A percentile compares a stretch with the other conserved stretches of the same genome.
Conservation (phyloP, 179 eudicot species). For the Beta macrorhiza region DNA sequence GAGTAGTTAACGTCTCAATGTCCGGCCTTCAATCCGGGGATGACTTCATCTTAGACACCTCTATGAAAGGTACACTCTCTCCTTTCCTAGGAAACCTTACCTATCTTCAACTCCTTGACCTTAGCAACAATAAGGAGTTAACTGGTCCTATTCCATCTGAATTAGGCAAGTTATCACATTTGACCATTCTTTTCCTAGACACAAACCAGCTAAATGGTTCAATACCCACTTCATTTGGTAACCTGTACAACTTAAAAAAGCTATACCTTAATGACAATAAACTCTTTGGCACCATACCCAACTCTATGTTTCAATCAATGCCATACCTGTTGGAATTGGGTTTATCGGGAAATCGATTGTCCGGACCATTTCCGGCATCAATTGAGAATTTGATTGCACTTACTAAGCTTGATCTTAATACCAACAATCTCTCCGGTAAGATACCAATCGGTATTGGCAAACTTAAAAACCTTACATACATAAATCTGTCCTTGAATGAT, state of each 20-base stretch:
- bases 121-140: conserved; percentile 56
- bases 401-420: conserved; percentile 54
- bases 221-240: conserved; percentile 49
- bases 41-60: conserved; percentile 60
- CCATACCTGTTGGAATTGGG: conserved; percentile 26
- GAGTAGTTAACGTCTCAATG: conserved; percentile 63
- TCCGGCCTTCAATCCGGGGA: conserved; percentile 52
- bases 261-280: conserved; percentile 49
- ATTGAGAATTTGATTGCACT: conserved; percentile 40
- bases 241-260: conserved; percentile 37
- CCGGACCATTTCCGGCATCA: conserved; percentile 54
- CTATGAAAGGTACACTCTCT: conserved; percentile 66
- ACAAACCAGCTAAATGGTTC: conserved; percentile 54
- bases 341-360: conserved; percentile 32
- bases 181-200: conserved; percentile 49
- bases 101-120: conserved; percentile 54
- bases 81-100: conserved; percentile 68
- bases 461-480: conserved; percentile 37
- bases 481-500: conserved; percentile 61
- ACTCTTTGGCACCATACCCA: conserved; percentile 46
- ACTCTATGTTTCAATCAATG: conserved; percentile 37
- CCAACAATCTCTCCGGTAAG: conserved; percentile 42
- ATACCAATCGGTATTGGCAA: conserved; percentile 56
- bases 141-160: conserved; percentile 59
- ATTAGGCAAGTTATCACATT: conserved; percentile 47